phyloP scores from a whole-genome alignment of 192 early-diverging fungal genomes.

The Mortierella hygrophila region DNA sequence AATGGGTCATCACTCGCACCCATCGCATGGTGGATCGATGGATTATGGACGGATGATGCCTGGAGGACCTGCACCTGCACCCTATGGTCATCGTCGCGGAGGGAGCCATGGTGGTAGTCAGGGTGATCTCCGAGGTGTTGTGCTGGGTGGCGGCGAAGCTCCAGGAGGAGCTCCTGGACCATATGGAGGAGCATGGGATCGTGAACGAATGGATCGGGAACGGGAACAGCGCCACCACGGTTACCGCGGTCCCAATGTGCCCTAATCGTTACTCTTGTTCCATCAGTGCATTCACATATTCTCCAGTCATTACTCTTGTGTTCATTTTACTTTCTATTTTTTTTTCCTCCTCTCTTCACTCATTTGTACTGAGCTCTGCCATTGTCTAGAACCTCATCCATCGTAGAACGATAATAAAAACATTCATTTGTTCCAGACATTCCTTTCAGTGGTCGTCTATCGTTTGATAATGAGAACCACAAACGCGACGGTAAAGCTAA shows the following conservation, averaged over 20 bases:
- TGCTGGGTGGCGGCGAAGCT: constrained; percentile 36
- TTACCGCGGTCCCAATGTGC: constrained; percentile 35
- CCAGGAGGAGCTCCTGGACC: constrained; percentile 30
- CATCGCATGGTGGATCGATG: constrained; percentile 49
- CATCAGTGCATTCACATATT: neutral
- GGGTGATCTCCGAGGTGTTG: constrained; percentile 37
- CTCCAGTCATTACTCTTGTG: neutral
- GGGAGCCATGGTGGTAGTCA: constrained; percentile 51
- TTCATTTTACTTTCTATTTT: neutral
- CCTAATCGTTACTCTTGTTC: neutral
- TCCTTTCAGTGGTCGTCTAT: neutral
- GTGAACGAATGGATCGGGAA: constrained; percentile 48
- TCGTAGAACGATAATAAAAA: constrained; percentile 4
- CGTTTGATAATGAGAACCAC: neutral
- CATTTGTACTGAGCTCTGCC: neutral
- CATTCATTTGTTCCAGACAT: neutral
- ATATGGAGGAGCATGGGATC: constrained; percentile 46
- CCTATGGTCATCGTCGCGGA: constrained; percentile 45
- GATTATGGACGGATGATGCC: constrained; percentile 56
- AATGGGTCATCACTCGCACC: constrained; percentile 48
- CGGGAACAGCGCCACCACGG: constrained; percentile 46
- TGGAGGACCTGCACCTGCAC: constrained; percentile 40
- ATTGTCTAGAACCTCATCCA: neutral
- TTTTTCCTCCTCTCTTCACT: neutral
- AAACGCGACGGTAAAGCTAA: neutral